Evolutionary conservation across 106 monocot genomes (phyloP).

Genomic region (Dioscorea dumetorum): DNA sequence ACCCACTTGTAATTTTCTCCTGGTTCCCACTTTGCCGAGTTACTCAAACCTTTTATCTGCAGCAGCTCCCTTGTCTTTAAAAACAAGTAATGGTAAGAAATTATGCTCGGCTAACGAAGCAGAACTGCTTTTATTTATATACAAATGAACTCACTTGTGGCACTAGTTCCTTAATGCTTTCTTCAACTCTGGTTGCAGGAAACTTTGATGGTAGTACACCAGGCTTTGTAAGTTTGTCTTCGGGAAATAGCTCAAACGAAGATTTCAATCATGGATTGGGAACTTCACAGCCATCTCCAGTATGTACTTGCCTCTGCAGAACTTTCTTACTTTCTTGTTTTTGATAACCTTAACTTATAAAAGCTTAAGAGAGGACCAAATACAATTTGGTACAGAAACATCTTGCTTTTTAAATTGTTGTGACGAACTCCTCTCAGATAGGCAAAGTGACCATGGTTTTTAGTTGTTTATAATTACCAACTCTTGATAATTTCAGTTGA

Average conservation of each 20-base stretch:
- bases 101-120: not conserved
- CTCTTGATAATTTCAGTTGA: not conserved
- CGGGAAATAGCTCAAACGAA: not conserved
- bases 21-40: not conserved
- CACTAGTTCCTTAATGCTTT: not conserved
- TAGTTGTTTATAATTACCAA: not conserved
- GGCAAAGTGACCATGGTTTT: not conserved
- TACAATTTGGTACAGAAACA: no score
- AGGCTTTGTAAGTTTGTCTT: not conserved
- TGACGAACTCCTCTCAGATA: not conserved
- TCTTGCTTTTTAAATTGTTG: not conserved
- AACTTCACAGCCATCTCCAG: not conserved
- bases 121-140: not conserved
- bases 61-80: not conserved
- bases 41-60: not conserved
- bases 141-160: not conserved
- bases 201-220: not conserved
- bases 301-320: not conserved
- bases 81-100: not conserved
- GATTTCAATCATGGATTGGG: not conserved
- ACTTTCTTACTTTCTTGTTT: not conserved
- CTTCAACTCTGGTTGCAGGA: not conserved
- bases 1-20: not conserved
- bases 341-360: no score
- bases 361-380: no score